A percentile compares a stretch with the other conserved stretches of the same genome.
These are phyloP conservation scores for Hyaloscypha finlandica DNA, from an alignment of 495 filamentous ascomycete species.

Conservation along the genomic window DNA sequence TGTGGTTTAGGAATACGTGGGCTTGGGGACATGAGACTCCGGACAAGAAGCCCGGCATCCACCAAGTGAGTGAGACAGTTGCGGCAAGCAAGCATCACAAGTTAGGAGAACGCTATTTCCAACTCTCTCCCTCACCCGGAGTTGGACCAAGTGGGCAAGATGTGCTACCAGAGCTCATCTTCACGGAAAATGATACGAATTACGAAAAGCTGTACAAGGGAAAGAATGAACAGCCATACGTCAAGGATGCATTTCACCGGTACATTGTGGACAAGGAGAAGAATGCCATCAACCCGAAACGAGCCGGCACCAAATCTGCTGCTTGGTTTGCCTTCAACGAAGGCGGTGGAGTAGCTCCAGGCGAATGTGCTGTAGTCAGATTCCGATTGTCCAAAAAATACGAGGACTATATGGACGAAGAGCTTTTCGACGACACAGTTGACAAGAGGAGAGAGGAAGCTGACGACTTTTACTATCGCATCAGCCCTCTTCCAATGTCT, in stretches of 20 bases:
- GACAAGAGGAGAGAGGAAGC: conserved; percentile 83
- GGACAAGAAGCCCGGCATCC: conserved; percentile 75
- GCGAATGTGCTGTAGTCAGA: conserved; percentile 92
- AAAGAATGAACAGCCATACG: conserved; percentile 77
- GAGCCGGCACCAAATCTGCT: conserved; percentile 82
- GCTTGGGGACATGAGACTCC: conserved; percentile 77
- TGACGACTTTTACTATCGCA: conserved; percentile 92
- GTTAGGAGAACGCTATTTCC: conserved; percentile 79
- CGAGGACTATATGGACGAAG: conserved; percentile 83
- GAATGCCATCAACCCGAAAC: conserved; percentile 75
- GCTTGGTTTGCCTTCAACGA: conserved; percentile 94
- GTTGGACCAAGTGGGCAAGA: conserved; percentile 76
- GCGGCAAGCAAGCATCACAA: conserved; percentile 74
- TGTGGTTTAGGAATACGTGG: conserved; percentile 98
- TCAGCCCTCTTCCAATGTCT: conserved; percentile 91
- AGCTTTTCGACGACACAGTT: conserved; percentile 87
- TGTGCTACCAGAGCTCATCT: conserved; percentile 78
- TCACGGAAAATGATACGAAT: conserved; percentile 96
- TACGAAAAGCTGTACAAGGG: conserved; percentile 71
- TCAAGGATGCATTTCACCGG: conserved; percentile 94
- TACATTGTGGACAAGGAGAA: conserved; percentile 82
- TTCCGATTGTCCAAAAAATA: conserved; percentile 79
- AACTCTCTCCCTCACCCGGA: conserved; percentile 88
- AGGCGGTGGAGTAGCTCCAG: conserved; percentile 79
- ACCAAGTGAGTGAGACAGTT: conserved; percentile 60